phyloP scores from a whole-genome alignment of 116 monocot genomes.

The Cymodocea nodosa region DNA sequence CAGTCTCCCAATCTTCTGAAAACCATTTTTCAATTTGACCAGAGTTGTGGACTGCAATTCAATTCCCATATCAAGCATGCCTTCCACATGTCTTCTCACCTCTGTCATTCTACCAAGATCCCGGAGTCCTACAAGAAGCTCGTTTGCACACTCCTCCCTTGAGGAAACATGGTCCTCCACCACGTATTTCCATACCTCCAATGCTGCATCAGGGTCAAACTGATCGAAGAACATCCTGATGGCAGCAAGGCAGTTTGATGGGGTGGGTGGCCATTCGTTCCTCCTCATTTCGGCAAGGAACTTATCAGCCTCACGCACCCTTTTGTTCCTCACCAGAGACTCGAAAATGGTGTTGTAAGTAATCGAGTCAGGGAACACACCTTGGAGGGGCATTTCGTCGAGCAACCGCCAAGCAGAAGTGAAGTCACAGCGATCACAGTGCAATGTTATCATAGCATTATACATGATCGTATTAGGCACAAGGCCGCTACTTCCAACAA shows the following conservation, averaged over 20 bases:
- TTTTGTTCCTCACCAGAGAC: conserved; percentile 44
- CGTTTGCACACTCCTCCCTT: conserved; percentile 39
- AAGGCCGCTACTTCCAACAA: conserved; percentile 45
- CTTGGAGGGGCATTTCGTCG: conserved; percentile 69
- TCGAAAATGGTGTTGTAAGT: conserved; percentile 64
- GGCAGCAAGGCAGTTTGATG: conserved; percentile 38
- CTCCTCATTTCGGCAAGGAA: conserved; percentile 75
- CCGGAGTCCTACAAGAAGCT: conserved; percentile 49
- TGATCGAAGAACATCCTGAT: conserved; percentile 61
- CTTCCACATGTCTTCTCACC: conserved; percentile 35
- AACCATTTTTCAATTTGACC: conserved; percentile 38
- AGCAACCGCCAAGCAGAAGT: conserved; percentile 29
- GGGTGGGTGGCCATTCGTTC: conserved; percentile 40
- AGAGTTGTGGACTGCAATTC: conserved; percentile 22
- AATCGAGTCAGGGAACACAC: conserved; percentile 44
- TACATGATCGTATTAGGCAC: conserved; percentile 43
- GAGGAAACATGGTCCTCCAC: conserved; percentile 19
- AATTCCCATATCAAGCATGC: conserved; percentile 44
- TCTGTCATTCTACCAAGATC: conserved; percentile 44
- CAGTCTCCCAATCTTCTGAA: conserved; percentile 28
- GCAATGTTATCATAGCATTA: conserved; percentile 44
- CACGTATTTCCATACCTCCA: conserved; percentile 50
- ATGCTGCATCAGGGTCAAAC: conserved; percentile 45
- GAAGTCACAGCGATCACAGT: conserved; percentile 21
- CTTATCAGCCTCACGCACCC: conserved; percentile 34